phyloP scores from a whole-genome alignment of 305 asterid genomes.

The Rubia balearica region DNA sequence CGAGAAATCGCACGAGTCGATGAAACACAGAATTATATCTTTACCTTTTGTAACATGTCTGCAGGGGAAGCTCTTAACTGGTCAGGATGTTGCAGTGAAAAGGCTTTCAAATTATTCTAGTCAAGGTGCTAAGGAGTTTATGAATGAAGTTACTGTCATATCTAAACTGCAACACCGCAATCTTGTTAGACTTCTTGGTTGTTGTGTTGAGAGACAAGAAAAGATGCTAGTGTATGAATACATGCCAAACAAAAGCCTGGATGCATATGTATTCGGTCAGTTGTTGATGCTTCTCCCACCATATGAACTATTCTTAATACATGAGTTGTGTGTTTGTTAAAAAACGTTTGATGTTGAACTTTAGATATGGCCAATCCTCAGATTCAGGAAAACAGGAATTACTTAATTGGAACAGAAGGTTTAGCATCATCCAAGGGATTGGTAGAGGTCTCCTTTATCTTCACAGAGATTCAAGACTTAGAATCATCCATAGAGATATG shows the following conservation, averaged over 20 bases:
- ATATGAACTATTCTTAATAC: too few relatives aligned
- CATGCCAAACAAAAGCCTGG: neutral
- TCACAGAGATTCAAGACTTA: neutral
- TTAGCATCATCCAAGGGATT: neutral
- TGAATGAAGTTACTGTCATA: neutral
- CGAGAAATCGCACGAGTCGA: neutral
- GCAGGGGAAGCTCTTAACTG: constrained; percentile 8
- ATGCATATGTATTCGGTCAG: neutral
- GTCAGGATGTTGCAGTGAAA: neutral
- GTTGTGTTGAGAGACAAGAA: neutral
- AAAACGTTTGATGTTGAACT: too few relatives aligned
- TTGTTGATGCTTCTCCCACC: neutral
- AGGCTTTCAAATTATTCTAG: neutral
- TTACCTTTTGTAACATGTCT: neutral
- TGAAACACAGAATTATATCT: too few relatives aligned
- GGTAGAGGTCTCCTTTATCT: neutral
- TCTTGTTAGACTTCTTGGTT: neutral
- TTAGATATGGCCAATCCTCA: neutral
- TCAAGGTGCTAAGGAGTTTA: neutral
- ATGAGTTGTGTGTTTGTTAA: too few relatives aligned
- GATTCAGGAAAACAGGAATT: neutral
- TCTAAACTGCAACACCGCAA: neutral
- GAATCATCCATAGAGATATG: too few relatives aligned
- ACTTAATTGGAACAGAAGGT: neutral
- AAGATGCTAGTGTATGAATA: neutral